Base-by-base conservation (phyloP, 306 rosid species). In the Leucaena leucocephala region DNA sequence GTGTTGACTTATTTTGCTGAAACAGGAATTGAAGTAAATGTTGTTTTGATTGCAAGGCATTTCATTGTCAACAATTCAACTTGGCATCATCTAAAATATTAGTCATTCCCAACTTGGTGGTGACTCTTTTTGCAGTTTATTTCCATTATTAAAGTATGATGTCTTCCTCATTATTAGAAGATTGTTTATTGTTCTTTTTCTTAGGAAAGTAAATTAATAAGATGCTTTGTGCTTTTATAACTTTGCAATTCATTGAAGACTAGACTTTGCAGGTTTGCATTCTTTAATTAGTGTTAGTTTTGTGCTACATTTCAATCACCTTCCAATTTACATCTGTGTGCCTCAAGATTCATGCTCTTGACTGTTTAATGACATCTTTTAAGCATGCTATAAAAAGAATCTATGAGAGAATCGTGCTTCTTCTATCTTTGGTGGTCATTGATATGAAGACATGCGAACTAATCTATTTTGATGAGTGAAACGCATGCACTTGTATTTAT, bases 291-390 rank as follows among this genome's bases (percentile, higher is more conserved):
- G 64, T 55, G 66, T 64, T 55, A 71, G 54, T 75, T 58, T 81
- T 81, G 58, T 61, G 76, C 39, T 75, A 45, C 63, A 64, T 16
- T 77, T 80, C 49, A 63, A 62, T 74, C 44, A 63, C 68, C 72
- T 69, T 64, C 81, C 50, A 49, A 76, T 61, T 79, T 62, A 74
- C 65, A 52, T 42, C 52, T 61, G 58, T 21, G 68, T 66, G 17
- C 35, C 5, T 19, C 36, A 19, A 40, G 72, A 67, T 48, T 79
- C 48, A 17, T 52, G 48, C 44, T 33, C 46, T 61, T 61, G 48
- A 80, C 83, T 67, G 46, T 39, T 70, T 59, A 35, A 44, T 52
- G 65, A 65, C 54, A 70, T 27, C 79, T 79, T 75, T 12, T 38
- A 36, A 58, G 36, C 80, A n/a, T 61, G 40, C 72, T 78, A 34